Evolutionary conservation across 768 basidiomycete species (phyloP).

Genomic region (Udeniomyces megalosporus): DNA sequence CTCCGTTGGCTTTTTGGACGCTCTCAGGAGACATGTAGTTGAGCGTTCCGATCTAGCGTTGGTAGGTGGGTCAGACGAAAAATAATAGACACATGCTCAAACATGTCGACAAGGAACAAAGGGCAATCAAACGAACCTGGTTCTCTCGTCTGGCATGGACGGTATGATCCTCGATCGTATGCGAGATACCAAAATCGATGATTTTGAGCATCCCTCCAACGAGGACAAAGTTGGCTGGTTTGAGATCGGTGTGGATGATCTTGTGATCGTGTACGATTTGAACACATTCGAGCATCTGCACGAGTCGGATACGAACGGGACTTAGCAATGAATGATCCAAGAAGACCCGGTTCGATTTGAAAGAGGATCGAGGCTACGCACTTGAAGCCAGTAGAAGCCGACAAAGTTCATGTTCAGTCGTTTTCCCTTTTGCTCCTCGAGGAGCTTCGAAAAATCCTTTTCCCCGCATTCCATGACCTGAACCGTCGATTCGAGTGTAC

Average conservation of each 20-base stretch:
- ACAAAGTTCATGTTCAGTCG: constrained; percentile 85
- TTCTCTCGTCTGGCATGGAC: constrained; percentile 95
- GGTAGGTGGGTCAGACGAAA: background rate
- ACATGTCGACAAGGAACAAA: background rate
- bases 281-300: constrained; percentile 94
- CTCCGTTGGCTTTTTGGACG: constrained; percentile 58
- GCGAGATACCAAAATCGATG: constrained; percentile 99
- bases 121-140: constrained; percentile 44
- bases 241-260: constrained; percentile 95
- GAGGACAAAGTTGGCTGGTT: constrained; percentile 95
- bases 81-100: background rate
- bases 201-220: constrained; percentile 89
- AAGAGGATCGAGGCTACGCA: too few species aligned
- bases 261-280: constrained; percentile 96
- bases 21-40: constrained; percentile 99
- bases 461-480: constrained; percentile 93
- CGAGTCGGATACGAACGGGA: too few species aligned
- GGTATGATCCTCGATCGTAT: constrained; percentile 95
- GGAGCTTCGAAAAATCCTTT: constrained; percentile 66
- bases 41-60: constrained; percentile 71
- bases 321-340: too few species aligned
- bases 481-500: too few species aligned
- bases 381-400: constrained; percentile 94
- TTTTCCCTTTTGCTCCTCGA: constrained; percentile 70
- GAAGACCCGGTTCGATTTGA: too few species aligned